Conservation (phyloP, 768 basidiomycete species). For the Naematelia encephala region DNA sequence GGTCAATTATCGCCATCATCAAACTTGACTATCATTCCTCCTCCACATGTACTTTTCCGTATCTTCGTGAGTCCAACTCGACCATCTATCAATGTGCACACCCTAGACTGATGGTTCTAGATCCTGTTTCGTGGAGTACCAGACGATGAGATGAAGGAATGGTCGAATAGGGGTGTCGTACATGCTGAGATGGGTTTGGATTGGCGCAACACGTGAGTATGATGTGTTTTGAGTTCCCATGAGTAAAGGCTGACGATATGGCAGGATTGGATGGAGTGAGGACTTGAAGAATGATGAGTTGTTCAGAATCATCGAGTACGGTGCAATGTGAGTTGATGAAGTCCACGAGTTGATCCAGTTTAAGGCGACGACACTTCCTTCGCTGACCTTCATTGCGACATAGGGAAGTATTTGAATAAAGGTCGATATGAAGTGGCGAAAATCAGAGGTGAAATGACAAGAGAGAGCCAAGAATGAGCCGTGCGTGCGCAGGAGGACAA, state of each 20-base stretch:
- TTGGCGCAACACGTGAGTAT: slow-evolving; percentile 43
- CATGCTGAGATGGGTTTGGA: slow-evolving; percentile 49
- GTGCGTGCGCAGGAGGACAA: too few relatives aligned
- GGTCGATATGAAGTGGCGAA: neutral
- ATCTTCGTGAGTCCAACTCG: slow-evolving; percentile 36
- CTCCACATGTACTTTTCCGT: slow-evolving; percentile 38
- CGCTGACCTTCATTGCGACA: neutral
- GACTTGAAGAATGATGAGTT: slow-evolving; percentile 36
- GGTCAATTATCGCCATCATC: slow-evolving; percentile 29
- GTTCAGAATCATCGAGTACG: slow-evolving; percentile 46
- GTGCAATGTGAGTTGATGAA: slow-evolving; percentile 47
- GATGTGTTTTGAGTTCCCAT: too few relatives aligned
- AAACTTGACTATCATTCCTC: slow-evolving; percentile 37
- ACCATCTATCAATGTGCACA: neutral
- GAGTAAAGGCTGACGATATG: too few relatives aligned
- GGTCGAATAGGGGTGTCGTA: slow-evolving; percentile 33
- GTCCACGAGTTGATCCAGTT: too few relatives aligned
- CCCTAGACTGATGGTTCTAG: slow-evolving; percentile 12
- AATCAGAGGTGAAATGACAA: too few relatives aligned
- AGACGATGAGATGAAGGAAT: slow-evolving; percentile 36
- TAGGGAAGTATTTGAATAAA: slow-evolving; percentile 20
- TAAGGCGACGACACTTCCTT: too few relatives aligned
- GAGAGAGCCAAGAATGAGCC: too few relatives aligned
- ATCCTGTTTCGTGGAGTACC: slow-evolving; percentile 41
- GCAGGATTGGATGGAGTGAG: slow-evolving; percentile 40